Percentiles rank a stretch among this genome's conserved stretches.
phyloP scores from a whole-genome alignment of 139 green algal genomes.

The Pleodorina starrii region DNA sequence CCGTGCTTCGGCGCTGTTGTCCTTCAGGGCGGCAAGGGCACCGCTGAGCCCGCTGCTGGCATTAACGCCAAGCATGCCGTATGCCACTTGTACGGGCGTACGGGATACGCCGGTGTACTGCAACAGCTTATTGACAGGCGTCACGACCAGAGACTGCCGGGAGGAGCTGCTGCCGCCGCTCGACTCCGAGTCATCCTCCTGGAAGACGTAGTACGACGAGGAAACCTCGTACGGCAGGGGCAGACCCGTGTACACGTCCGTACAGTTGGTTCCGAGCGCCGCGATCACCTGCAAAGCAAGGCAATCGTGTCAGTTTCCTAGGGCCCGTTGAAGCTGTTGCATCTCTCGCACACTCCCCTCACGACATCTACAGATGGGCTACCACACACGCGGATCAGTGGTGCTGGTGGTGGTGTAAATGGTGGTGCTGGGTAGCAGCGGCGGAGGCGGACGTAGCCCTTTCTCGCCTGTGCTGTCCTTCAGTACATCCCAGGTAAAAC shows the following conservation, averaged over 20 bases:
- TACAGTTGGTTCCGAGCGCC: neutral
- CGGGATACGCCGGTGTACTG: neutral
- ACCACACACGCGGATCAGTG: neutral
- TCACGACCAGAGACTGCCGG: neutral
- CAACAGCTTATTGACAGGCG: neutral
- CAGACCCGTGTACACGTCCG: constrained; percentile 5
- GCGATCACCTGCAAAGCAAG: neutral
- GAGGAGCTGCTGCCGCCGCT: neutral
- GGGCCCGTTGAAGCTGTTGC: no score
- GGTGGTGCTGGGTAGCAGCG: no score
- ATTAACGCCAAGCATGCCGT: constrained; percentile 8
- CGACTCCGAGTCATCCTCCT: neutral
- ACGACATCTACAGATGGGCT: no score
- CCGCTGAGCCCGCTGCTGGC: neutral
- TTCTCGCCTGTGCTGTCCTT: no score
- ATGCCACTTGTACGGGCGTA: neutral
- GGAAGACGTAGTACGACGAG: neutral
- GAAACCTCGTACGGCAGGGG: neutral
- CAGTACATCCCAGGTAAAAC: no score
- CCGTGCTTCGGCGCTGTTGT: neutral
- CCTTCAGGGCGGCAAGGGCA: neutral
- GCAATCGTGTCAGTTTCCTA: no score
- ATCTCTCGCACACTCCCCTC: no score
- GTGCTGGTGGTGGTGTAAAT: no score
- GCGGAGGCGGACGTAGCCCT: no score